phyloP scores from a whole-genome alignment of 2,329 filamentous ascomycete species.

The Intubia oerlemansii region DNA sequence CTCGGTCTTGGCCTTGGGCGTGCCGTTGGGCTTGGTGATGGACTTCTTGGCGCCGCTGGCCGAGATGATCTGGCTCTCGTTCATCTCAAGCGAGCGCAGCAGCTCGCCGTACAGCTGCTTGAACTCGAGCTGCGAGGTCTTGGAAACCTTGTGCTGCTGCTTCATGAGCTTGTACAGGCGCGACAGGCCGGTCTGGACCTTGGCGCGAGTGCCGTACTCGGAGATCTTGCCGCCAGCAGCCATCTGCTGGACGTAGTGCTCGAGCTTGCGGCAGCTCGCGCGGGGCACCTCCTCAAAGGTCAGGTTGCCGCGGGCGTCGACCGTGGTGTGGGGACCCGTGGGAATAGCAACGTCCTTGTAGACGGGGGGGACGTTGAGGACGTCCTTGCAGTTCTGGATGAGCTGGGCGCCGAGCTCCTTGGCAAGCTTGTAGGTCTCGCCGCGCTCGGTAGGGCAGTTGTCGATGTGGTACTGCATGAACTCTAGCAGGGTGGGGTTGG shows the following conservation, averaged over 20 bases:
- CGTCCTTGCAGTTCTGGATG: constrained; percentile 94
- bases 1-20: constrained; percentile 76
- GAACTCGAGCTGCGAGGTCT: constrained; percentile 89
- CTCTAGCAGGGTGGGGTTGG: constrained; percentile 83
- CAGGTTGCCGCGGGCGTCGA: constrained; percentile 81
- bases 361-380: constrained; percentile 60
- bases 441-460: constrained; percentile 88
- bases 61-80: constrained; percentile 89
- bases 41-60: constrained; percentile 27
- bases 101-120: constrained; percentile 89
- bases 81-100: constrained; percentile 87
- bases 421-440: constrained; percentile 94
- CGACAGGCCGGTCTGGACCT: constrained; percentile 88
- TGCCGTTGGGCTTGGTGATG: constrained; percentile 23
- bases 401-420: constrained; percentile 85
- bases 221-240: constrained; percentile 95
- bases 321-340: constrained; percentile 78
- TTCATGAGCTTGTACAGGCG: constrained; percentile 97
- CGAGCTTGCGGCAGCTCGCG: constrained; percentile 80
- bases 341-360: constrained; percentile 93
- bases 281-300: constrained; percentile 77
- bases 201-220: constrained; percentile 93
- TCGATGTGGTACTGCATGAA: constrained; percentile 99
- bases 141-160: constrained; percentile 93
- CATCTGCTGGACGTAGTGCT: constrained; percentile 98